Evolutionary conservation across 495 filamentous ascomycete species (phyloP).

Genomic region (Pyrenula massariospora): DNA sequence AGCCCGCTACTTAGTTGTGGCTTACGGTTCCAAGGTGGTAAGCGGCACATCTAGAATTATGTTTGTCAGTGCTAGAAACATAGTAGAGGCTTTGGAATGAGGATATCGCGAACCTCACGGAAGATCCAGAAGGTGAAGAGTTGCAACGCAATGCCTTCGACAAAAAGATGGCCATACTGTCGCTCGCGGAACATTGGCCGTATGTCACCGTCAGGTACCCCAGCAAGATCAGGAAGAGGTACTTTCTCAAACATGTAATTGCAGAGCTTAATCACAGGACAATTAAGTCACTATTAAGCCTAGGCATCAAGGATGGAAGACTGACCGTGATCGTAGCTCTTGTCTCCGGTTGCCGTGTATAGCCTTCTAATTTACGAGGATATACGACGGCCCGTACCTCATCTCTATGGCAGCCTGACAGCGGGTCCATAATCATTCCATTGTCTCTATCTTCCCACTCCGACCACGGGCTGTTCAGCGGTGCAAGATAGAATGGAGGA

Average conservation of each 20-base stretch:
- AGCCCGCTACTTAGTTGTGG: not conserved
- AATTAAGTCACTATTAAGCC: not conserved
- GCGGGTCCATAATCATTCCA: not conserved
- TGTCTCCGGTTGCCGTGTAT: not conserved
- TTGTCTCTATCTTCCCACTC: not conserved
- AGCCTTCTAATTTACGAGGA: not conserved
- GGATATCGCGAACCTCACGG: not conserved
- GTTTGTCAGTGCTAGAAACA: not conserved
- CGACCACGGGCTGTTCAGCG: not conserved
- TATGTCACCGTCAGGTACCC: not conserved
- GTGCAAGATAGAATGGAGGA: not conserved
- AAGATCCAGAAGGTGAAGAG: not conserved
- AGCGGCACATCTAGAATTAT: not conserved
- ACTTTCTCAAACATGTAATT: not conserved
- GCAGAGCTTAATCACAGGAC: not conserved
- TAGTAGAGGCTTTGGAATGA: not conserved
- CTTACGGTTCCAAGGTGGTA: not conserved
- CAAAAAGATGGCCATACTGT: not conserved
- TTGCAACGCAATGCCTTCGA: not conserved
- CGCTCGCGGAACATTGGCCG: not conserved
- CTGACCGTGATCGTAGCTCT: not conserved
- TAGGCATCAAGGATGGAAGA: not conserved
- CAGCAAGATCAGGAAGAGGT: not conserved
- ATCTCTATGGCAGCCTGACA: not conserved
- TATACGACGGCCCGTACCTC: not conserved